phyloP scores from a whole-genome alignment of 805 yeast species.

The Blastobotrys peoriensis region DNA sequence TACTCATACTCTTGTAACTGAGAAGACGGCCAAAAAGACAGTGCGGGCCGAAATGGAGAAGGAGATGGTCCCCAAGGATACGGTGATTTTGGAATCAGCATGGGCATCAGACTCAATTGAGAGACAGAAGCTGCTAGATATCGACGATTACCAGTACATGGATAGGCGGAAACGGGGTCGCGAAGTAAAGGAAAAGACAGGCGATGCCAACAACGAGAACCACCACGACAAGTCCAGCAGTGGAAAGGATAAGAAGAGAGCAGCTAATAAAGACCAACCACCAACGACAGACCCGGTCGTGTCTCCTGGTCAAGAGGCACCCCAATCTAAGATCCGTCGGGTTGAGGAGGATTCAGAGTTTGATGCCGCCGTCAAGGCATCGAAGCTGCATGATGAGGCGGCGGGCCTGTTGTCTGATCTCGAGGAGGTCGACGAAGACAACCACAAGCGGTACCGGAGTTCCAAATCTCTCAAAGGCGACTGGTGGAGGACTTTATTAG shows the following conservation, averaged over 20 bases:
- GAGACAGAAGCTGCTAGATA: conserved; percentile 12
- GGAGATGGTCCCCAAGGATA: neutral
- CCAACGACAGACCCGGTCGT: too few species aligned
- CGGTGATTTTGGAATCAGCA: conserved; percentile 10
- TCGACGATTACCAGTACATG: conserved; percentile 4
- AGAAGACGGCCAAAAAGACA: conserved; percentile 4
- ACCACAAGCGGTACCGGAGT: neutral
- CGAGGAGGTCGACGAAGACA: neutral
- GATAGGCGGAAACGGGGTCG: conserved; percentile 4
- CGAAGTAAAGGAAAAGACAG: too few species aligned
- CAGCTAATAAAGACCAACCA: too few species aligned
- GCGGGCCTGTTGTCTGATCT: conserved; percentile 6
- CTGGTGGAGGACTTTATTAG: neutral
- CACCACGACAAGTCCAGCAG: too few species aligned
- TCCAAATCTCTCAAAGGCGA: neutral
- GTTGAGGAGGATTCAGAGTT: too few species aligned
- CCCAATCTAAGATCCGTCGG: too few species aligned
- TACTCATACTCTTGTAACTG: conserved; percentile 25
- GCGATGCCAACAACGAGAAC: too few species aligned
- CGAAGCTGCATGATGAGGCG: conserved; percentile 1
- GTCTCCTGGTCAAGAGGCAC: too few species aligned
- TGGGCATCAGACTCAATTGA: conserved; percentile 33
- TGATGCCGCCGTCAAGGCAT: neutral
- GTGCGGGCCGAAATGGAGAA: conserved; percentile 3
- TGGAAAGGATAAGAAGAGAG: too few species aligned